Evolutionary conservation across 768 basidiomycete species (phyloP).

Genomic region (Boletus pseudopeckii): DNA sequence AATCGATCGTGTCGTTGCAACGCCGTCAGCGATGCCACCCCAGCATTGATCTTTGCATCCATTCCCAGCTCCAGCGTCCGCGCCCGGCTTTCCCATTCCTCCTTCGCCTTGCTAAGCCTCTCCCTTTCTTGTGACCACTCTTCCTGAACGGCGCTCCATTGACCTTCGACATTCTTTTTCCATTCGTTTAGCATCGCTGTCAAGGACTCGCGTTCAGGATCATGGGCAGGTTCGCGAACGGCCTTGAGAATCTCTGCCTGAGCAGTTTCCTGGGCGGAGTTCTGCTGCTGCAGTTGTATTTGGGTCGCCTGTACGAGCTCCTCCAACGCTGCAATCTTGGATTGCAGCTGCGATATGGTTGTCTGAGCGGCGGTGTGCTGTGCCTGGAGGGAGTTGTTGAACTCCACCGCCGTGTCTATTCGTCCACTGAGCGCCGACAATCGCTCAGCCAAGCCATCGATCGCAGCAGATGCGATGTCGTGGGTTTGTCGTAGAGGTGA

Average conservation of each 20-base stretch:
- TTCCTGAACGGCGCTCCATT: slow-evolving; percentile 73
- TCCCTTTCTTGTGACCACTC: slow-evolving; percentile 83
- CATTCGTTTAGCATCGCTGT: slow-evolving; percentile 61
- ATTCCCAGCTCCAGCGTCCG: slow-evolving; percentile 51
- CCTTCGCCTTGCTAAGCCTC: slow-evolving; percentile 64
- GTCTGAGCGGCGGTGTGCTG: slow-evolving; percentile 76
- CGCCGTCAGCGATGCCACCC: slow-evolving; percentile 28
- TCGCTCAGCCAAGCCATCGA: slow-evolving; percentile 59
- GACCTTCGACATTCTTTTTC: slow-evolving; percentile 75
- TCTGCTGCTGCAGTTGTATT: slow-evolving; percentile 38
- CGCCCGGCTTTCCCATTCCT: slow-evolving; percentile 75
- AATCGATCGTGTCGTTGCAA: slow-evolving; percentile 39
- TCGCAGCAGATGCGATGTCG: slow-evolving; percentile 32
- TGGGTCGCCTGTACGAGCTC: slow-evolving; percentile 53
- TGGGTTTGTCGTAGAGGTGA: slow-evolving; percentile 18
- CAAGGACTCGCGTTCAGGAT: slow-evolving; percentile 46
- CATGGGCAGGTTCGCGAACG: slow-evolving; percentile 33
- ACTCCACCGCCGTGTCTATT: slow-evolving; percentile 69
- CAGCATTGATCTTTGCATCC: slow-evolving; percentile 40
- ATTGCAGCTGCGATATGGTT: slow-evolving; percentile 67
- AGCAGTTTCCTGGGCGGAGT: slow-evolving; percentile 34
- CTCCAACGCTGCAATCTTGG: slow-evolving; percentile 69
- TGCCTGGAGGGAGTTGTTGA: slow-evolving; percentile 68
- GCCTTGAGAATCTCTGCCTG: slow-evolving; percentile 32
- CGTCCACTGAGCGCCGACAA: slow-evolving; percentile 63